Evolutionary conservation across 129 eudicot genomes (phyloP), one percentile per base, ranked within the genome.

Genomic region (Artemisia annua): DNA sequence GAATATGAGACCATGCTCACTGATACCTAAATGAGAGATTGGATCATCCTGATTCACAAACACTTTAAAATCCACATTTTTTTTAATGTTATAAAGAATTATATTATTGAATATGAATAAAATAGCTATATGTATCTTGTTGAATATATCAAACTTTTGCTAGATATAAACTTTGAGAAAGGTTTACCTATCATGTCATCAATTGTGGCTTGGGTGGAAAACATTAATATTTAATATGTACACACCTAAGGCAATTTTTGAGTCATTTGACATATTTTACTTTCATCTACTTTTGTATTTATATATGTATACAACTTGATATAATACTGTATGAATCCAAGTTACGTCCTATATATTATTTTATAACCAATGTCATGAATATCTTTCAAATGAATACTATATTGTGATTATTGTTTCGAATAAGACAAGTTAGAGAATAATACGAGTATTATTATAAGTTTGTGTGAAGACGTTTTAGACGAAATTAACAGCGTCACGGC

Each of bases 401-500:
- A 65, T 11, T 2, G 1, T 70, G 44, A 35, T 19, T 51, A 71
- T 71, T 71, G 7, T 50, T 48, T 28, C 44, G 22, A n/a, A 65
- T 64, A 66, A 48, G 73, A 26, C 82, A 78, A 78, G 35, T 17
- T 55, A 26, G 68, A 48, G 82, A 78, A 78, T 78, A 24, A 6
- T 56, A 43, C 5, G 59, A 66, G 72, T 66, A 73, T 8, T 17
- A 59, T 28, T 71, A 64, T 22, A 69, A 52, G 20, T 52, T 39
- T 10, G 69, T 60, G 39, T 77, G 75, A 77, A 69, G 63, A 46
- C 43, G 48, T 32, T 7, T 20, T 63, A 26, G 68, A 77, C 73
- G 67, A 66, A 71, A 52, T 54, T 48, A 46, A 64, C 7, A 78
- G 60, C 82, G 82, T 78, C 28, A 78, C 82, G 82, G 82, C 54